Evolutionary conservation across 192 early-diverging fungal genomes (phyloP).

Genomic region (Allomyces arbusculus): DNA sequence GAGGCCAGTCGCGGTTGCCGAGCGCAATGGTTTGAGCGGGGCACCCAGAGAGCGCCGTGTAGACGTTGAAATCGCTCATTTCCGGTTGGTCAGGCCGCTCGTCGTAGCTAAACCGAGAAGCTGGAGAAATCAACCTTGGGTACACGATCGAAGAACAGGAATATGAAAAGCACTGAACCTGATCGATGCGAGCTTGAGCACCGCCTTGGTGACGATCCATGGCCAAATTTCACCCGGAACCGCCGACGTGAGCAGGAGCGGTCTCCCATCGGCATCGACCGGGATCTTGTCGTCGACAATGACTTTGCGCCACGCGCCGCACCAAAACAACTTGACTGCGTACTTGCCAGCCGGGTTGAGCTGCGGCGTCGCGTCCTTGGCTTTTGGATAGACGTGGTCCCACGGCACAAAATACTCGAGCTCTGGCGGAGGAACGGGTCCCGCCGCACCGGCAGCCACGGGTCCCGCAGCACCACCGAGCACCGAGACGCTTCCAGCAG

Average conservation of each 20-base stretch:
- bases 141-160: not conserved
- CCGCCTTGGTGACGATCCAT: slow-evolving; percentile 29
- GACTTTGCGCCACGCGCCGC: slow-evolving; percentile 37
- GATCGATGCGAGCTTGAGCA: slow-evolving; percentile 28
- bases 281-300: slow-evolving; percentile 40
- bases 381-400: slow-evolving; percentile 39
- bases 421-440: not conserved
- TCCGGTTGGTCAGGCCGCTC: not conserved
- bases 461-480: slow-evolving; percentile 30
- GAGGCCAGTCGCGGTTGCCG: no score
- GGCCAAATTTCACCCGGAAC: slow-evolving; percentile 31
- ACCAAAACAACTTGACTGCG: slow-evolving; percentile 36
- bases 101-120: not conserved
- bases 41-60: no score
- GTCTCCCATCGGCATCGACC: slow-evolving; percentile 24
- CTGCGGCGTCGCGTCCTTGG: slow-evolving; percentile 32
- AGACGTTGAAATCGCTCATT: no score
- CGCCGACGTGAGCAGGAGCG: slow-evolving; percentile 17
- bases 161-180: no score
- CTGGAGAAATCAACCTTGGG: no score
- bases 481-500: slow-evolving; percentile 16
- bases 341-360: slow-evolving; percentile 37
- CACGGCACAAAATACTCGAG: slow-evolving; percentile 28
- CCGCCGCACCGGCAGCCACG: slow-evolving; percentile 9
- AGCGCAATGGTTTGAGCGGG: no score